Conservation (phyloP, 2,329 filamentous ascomycete genomes). For the Biscogniauxia sp. region DNA sequence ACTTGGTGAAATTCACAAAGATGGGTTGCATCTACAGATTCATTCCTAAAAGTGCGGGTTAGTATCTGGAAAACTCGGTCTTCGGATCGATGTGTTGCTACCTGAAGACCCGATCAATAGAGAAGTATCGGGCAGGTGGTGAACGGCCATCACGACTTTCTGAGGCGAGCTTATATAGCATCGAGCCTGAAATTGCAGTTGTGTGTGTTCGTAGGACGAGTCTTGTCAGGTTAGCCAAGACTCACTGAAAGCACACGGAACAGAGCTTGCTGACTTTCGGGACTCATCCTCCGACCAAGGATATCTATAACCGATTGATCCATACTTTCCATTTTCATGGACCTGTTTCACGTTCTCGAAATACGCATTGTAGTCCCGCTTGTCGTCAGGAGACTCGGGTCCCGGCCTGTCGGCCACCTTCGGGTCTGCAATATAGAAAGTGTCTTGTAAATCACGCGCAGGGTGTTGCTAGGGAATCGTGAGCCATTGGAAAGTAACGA, state of each 20-base stretch:
- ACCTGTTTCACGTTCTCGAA: slow-evolving; percentile 85
- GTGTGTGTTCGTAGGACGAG: slow-evolving; percentile 96
- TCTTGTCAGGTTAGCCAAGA: not conserved
- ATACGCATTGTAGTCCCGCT: slow-evolving; percentile 76
- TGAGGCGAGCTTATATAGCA: slow-evolving; percentile 85
- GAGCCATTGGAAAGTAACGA: not conserved
- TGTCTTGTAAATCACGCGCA: slow-evolving; percentile 94
- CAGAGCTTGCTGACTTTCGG: slow-evolving; percentile 35
- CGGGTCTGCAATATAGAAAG: slow-evolving; percentile 96
- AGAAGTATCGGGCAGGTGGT: slow-evolving; percentile 86
- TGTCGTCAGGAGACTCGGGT: slow-evolving; percentile 51
- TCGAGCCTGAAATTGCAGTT: slow-evolving; percentile 85
- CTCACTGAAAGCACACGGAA: slow-evolving; percentile 35
- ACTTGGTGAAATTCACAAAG: slow-evolving; percentile 98
- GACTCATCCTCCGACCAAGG: slow-evolving; percentile 89
- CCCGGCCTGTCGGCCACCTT: slow-evolving; percentile 68
- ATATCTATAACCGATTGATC: slow-evolving; percentile 94
- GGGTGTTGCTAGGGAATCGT: slow-evolving; percentile 71
- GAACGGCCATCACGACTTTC: slow-evolving; percentile 67
- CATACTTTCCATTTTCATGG: slow-evolving; percentile 88
- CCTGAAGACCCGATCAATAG: slow-evolving; percentile 92
- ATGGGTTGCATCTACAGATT: slow-evolving; percentile 95
- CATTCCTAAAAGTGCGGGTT: slow-evolving; percentile 59
- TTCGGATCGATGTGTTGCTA: not conserved
- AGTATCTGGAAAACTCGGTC: not conserved